Conservation (phyloP, 352 stramenopile genomes). For the Globisporangium recalcitrans region DNA sequence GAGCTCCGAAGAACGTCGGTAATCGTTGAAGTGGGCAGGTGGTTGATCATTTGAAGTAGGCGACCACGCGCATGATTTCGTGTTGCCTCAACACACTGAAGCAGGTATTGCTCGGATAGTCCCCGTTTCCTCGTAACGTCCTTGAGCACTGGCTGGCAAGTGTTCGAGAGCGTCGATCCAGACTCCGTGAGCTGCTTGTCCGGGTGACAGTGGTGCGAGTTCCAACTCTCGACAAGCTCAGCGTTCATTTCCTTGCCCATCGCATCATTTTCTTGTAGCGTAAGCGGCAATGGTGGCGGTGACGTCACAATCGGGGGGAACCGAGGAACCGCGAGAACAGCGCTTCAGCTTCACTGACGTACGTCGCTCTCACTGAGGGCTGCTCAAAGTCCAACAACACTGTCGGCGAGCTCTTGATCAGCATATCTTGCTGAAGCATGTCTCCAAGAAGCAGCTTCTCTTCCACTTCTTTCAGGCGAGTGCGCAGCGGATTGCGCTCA, state of each 20-base stretch:
- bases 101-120: background rate
- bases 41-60: conserved; percentile 25
- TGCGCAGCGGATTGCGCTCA: conserved; percentile 20
- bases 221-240: conserved; percentile 43
- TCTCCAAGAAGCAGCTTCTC: conserved; percentile 14
- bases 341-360: conserved; percentile 17
- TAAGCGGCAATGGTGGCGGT: conserved; percentile 21
- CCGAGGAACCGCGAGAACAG: conserved; percentile 12
- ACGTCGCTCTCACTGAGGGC: conserved; percentile 13
- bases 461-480: conserved; percentile 4
- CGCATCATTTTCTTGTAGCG: conserved; percentile 14
- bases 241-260: conserved; percentile 35
- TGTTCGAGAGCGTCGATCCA: background rate
- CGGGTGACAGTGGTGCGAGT: conserved; percentile 24
- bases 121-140: background rate
- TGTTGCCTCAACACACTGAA: background rate
- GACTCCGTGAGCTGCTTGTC: conserved; percentile 11
- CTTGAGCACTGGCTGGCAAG: background rate
- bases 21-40: conserved; percentile 23
- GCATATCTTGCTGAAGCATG: background rate
- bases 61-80: conserved; percentile 4
- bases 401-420: background rate
- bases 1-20: conserved; percentile 32
- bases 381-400: background rate
- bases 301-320: background rate